phyloP scores from a whole-genome alignment of 495 filamentous ascomycete genomes.

The Collariella sp. region DNA sequence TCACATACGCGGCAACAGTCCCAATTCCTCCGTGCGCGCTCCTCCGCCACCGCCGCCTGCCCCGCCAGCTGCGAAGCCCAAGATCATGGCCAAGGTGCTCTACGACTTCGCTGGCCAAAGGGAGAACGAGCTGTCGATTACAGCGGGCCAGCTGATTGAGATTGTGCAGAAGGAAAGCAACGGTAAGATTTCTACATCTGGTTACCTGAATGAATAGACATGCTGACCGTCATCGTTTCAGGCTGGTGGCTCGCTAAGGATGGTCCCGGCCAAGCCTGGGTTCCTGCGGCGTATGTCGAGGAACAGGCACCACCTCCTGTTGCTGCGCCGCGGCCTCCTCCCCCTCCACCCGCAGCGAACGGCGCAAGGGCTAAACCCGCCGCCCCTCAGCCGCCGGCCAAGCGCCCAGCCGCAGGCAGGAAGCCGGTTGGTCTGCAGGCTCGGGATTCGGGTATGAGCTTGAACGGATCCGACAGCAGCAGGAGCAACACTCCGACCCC shows the following conservation, averaged over 20 bases:
- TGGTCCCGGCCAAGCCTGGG: constrained; percentile 70
- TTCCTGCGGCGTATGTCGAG: constrained; percentile 85
- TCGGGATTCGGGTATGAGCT: constrained; percentile 63
- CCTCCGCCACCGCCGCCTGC: constrained; percentile 65
- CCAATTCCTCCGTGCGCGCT: constrained; percentile 39
- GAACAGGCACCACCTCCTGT: constrained; percentile 59
- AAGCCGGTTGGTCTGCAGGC: constrained; percentile 60
- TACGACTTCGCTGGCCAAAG: constrained; percentile 81
- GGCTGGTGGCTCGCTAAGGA: constrained; percentile 94
- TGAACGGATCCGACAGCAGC: constrained; percentile 58
- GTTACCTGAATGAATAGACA: not conserved
- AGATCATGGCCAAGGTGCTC: constrained; percentile 71
- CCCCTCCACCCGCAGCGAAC: constrained; percentile 44
- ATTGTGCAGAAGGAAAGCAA: constrained; percentile 84
- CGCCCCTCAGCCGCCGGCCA: constrained; percentile 76
- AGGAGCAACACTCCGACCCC: constrained; percentile 57
- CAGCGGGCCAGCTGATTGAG: constrained; percentile 68
- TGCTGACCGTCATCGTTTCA: constrained; percentile 24
- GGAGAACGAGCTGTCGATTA: constrained; percentile 70
- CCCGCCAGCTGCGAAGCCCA: constrained; percentile 55
- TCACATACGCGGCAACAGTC: constrained; percentile 39
- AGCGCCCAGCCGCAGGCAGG: constrained; percentile 62
- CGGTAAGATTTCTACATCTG: constrained; percentile 49
- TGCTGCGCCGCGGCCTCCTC: constrained; percentile 36
- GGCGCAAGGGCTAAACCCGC: constrained; percentile 56